Conservation (phyloP, 2,329 filamentous ascomycete genomes). For the Claviceps quebecensis region DNA sequence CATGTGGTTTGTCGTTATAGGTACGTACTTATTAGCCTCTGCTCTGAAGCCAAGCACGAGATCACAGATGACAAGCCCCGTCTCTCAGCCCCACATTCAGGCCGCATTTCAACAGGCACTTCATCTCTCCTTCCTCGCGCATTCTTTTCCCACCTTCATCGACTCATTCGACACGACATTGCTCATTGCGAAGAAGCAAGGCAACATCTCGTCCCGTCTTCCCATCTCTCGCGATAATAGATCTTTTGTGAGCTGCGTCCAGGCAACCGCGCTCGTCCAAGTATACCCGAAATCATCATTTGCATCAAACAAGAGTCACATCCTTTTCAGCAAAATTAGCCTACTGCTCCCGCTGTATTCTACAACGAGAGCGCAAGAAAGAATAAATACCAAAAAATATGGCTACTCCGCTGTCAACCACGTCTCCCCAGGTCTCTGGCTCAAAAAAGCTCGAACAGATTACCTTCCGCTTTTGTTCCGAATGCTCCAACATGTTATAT, state of each 20-base stretch:
- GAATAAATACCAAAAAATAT: constrained; percentile 21
- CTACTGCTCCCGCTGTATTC: not conserved
- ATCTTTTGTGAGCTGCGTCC: not conserved
- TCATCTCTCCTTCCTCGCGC: not conserved
- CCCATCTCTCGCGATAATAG: not conserved
- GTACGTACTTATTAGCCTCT: not conserved
- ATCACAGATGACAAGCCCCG: not conserved
- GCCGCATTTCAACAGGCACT: not conserved
- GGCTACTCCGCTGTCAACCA: constrained; percentile 43
- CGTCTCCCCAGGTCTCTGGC: constrained; percentile 26
- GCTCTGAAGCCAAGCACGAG: not conserved
- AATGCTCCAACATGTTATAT: constrained; percentile 98
- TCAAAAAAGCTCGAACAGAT: constrained; percentile 60
- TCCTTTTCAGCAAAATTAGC: constrained; percentile 2
- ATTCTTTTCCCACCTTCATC: not conserved
- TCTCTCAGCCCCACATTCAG: not conserved
- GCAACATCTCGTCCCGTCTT: not conserved
- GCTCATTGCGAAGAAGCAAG: constrained; percentile 1
- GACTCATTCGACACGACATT: not conserved
- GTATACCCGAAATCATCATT: not conserved
- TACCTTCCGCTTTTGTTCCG: constrained; percentile 93
- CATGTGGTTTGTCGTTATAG: not conserved
- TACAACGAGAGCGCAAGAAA: not conserved
- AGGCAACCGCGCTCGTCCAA: not conserved
- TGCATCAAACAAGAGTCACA: not conserved